A percentile compares a stretch with the other conserved stretches of the same genome.
Evolutionary conservation across 345 rosid species (phyloP).

Genomic region (Pseudoturritis turrita): DNA sequence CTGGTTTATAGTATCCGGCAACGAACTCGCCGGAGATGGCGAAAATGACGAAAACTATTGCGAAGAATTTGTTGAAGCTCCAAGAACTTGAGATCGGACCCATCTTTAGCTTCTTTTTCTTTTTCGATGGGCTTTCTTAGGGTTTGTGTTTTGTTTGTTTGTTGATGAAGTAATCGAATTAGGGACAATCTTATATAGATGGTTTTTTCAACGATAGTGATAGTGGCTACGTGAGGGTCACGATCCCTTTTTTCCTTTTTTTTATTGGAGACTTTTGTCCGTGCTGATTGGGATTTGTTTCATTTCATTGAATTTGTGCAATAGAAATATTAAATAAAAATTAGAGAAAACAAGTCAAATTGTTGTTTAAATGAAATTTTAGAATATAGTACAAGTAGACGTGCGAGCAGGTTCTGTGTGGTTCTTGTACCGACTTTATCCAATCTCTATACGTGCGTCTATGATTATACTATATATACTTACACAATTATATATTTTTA

Average conservation of each 20-base stretch:
- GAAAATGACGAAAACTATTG: conserved; percentile 17
- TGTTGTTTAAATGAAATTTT: conserved; percentile 16
- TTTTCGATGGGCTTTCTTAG: neutral
- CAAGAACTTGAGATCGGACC: conserved; percentile 30
- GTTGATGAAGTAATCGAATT: conserved; percentile 16
- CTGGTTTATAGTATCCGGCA: conserved; percentile 38
- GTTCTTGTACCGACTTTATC: conserved; percentile 22
- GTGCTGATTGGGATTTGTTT: conserved; percentile 23
- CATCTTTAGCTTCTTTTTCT: conserved; percentile 1
- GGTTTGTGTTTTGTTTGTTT: neutral
- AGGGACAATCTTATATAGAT: conserved; percentile 23
- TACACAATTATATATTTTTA: neutral
- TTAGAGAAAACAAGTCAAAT: conserved; percentile 19
- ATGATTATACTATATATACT: neutral
- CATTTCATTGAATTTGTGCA: neutral
- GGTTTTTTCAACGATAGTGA: neutral
- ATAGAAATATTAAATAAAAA: neutral
- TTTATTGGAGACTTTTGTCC: conserved; percentile 25
- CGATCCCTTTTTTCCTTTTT: neutral
- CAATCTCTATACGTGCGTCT: conserved; percentile 24
- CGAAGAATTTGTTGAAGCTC: conserved; percentile 36
- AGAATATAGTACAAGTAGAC: conserved; percentile 10
- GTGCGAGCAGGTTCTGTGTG: conserved; percentile 30
- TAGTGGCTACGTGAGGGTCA: conserved; percentile 33
- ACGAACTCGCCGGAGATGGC: conserved; percentile 21